phyloP scores from a whole-genome alignment of 768 basidiomycete genomes.

The Lentinula sp. region DNA sequence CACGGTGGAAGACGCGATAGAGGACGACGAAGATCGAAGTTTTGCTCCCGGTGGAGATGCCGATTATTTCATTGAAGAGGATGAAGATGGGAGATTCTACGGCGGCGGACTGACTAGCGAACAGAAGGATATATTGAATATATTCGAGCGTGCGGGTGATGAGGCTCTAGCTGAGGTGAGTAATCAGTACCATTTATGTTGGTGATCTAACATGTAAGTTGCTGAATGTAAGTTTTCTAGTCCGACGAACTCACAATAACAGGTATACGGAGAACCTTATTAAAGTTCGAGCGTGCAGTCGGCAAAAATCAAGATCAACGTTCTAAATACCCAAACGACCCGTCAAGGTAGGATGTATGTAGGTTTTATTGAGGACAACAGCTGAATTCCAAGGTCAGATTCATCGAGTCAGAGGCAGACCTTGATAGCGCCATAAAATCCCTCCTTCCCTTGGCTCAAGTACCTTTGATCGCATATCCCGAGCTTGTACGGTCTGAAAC shows the following conservation, averaged over 20 bases:
- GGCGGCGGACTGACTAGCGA: slow-evolving; percentile 89
- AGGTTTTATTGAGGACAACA: not conserved
- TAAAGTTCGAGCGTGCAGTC: slow-evolving; percentile 81
- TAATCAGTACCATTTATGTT: slow-evolving; percentile 9
- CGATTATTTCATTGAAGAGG: slow-evolving; percentile 88
- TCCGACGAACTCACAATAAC: slow-evolving; percentile 63
- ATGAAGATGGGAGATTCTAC: slow-evolving; percentile 88
- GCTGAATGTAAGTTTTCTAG: slow-evolving; percentile 28
- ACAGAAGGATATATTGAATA: slow-evolving; percentile 93
- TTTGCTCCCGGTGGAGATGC: slow-evolving; percentile 87
- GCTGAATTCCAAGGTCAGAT: slow-evolving; percentile 40
- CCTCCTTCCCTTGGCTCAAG: slow-evolving; percentile 84
- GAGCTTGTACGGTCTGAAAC: slow-evolving; percentile 79
- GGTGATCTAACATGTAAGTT: slow-evolving; percentile 12
- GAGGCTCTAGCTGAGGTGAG: slow-evolving; percentile 66
- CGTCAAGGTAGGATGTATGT: slow-evolving; percentile 58
- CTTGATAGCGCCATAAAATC: slow-evolving; percentile 84
- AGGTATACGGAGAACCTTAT: slow-evolving; percentile 64
- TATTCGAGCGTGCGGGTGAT: slow-evolving; percentile 75
- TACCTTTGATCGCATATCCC: slow-evolving; percentile 77
- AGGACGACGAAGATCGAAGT: slow-evolving; percentile 25
- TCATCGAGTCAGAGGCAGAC: slow-evolving; percentile 98
- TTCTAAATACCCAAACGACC: slow-evolving; percentile 92
- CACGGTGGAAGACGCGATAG: slow-evolving; percentile 54
- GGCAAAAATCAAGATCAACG: slow-evolving; percentile 96